Base-by-base conservation (phyloP, 23 red algal species). In the Agarophyton chilense region DNA sequence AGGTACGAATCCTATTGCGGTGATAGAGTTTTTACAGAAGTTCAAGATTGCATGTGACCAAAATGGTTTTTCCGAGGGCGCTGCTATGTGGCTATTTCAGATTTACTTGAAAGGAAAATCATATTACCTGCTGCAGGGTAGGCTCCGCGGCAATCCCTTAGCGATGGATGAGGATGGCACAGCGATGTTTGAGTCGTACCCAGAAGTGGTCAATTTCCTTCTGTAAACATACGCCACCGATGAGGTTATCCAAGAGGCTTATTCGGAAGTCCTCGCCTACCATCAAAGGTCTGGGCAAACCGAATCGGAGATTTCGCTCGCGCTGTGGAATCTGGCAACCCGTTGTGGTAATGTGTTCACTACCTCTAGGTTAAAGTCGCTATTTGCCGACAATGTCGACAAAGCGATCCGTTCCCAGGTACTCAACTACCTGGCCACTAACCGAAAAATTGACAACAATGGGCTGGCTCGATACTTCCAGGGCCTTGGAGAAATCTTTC, bases 1-100 rank as follows among this genome's bases (percentile, higher is more conserved):
- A 18, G 32, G 60, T 0, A 25, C 10, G 5, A 58, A 86, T 34
- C 57, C 81, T 22, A 86, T 86, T 58, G 46, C 32, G 0, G 13
- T 86, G 16, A 62, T 73, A 6, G 65, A 1, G 16, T 86, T 86
- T 28, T 58, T 86, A 26, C 24, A 39, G 44, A 50, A 31, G 57
- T 71, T 86, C 62, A 65, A 54, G 65, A 51, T 62, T 14, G 62
- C 56, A 36, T 72, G 81, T 86, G 33, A 86, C 57, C 60, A 86
- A 21, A 86, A 86, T 14, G 60, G 62, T 54, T 1, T 86, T 41
- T 41, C 17, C 34, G 62, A 86, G 51, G 81, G 44, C 7, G 44
- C 44, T 6, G 44, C 44, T 12, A 47, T 47, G 44, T 47, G 44
- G 44, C 44, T 47, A n/a, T 72, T 72, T 18, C 65, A 86, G 25